A percentile compares a stretch with the other conserved stretches of the same genome.
Conservation (phyloP, 495 filamentous ascomycete species). For the Geoglossum glabrum region DNA sequence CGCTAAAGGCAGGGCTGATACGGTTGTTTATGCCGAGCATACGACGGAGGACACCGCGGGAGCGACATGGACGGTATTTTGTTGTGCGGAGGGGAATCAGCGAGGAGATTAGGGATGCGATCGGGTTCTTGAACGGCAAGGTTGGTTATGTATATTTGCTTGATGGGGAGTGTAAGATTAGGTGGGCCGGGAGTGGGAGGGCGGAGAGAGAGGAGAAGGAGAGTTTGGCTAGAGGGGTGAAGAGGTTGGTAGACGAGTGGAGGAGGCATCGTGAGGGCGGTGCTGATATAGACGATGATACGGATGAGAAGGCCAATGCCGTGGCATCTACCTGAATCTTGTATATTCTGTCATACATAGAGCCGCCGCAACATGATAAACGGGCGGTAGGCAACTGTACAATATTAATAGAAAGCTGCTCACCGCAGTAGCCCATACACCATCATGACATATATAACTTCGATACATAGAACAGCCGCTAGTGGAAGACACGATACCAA, state of each 20-base stretch:
- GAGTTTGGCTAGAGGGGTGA: conserved; percentile 45
- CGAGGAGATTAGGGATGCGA: conserved; percentile 49
- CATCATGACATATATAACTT: not conserved
- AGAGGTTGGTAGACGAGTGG: conserved; percentile 42
- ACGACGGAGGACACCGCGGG: conserved; percentile 30
- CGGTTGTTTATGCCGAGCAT: conserved; percentile 43
- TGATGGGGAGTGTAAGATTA: conserved; percentile 69
- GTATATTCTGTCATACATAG: not conserved
- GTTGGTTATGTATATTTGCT: conserved; percentile 91
- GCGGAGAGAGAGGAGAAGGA: conserved; percentile 49
- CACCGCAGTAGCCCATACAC: not conserved
- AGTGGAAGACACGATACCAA: not conserved
- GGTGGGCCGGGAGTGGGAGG: conserved; percentile 83
- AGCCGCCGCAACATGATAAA: not conserved
- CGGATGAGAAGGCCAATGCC: not conserved
- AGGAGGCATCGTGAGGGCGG: not conserved
- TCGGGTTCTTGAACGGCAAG: conserved; percentile 69
- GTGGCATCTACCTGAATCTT: not conserved
- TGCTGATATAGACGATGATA: not conserved
- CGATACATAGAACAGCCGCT: not conserved
- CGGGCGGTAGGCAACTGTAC: not conserved
- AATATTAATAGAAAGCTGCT: not conserved
- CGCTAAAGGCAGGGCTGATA: conserved; percentile 55
- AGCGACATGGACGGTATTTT: conserved; percentile 60
- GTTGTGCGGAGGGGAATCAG: conserved; percentile 58